Percentiles rank a stretch among this genome's conserved stretches.
Evolutionary conservation across 1,139 yeast species (phyloP).

Genomic region (Pichia sp.): DNA sequence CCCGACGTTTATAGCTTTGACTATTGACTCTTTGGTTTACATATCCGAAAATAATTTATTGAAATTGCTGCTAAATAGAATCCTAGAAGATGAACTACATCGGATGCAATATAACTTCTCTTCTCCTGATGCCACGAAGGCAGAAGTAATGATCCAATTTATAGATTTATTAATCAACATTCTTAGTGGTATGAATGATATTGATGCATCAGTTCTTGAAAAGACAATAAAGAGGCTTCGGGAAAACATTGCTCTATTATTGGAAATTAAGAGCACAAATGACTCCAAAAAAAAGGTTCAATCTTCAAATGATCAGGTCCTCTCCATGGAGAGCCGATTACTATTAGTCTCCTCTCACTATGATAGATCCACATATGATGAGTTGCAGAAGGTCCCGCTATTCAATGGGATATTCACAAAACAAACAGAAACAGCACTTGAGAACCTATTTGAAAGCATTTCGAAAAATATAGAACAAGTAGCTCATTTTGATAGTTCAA

Average conservation of each 20-base stretch:
- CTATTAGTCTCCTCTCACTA: slow-evolving; percentile 20
- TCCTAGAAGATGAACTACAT: slow-evolving; percentile 30
- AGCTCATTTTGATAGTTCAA: neutral
- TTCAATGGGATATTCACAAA: slow-evolving; percentile 22
- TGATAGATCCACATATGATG: slow-evolving; percentile 10
- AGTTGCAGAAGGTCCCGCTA: slow-evolving; percentile 18
- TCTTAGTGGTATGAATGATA: slow-evolving; percentile 4
- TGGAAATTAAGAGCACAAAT: slow-evolving; percentile 9
- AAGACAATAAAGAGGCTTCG: slow-evolving; percentile 1
- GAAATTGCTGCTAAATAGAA: slow-evolving; percentile 1
- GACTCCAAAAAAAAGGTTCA: slow-evolving; percentile 19
- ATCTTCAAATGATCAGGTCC: neutral
- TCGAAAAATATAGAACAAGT: neutral
- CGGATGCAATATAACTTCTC: slow-evolving; percentile 28
- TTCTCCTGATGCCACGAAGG: slow-evolving; percentile 21
- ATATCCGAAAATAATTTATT: slow-evolving; percentile 14
- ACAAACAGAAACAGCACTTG: slow-evolving; percentile 20
- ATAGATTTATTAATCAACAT: slow-evolving; percentile 11
- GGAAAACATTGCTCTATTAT: slow-evolving; percentile 6
- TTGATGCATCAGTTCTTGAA: slow-evolving; percentile 1
- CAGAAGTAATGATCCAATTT: slow-evolving; percentile 6
- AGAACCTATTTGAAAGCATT: slow-evolving; percentile 12
- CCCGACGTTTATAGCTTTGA: slow-evolving; percentile 7
- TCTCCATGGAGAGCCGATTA: slow-evolving; percentile 17
- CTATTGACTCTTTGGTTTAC: slow-evolving; percentile 18